These are phyloP conservation scores for Cylindrotheca closterium DNA, from an alignment of 108 stramenopile genomes.

Conservation along the genomic window DNA sequence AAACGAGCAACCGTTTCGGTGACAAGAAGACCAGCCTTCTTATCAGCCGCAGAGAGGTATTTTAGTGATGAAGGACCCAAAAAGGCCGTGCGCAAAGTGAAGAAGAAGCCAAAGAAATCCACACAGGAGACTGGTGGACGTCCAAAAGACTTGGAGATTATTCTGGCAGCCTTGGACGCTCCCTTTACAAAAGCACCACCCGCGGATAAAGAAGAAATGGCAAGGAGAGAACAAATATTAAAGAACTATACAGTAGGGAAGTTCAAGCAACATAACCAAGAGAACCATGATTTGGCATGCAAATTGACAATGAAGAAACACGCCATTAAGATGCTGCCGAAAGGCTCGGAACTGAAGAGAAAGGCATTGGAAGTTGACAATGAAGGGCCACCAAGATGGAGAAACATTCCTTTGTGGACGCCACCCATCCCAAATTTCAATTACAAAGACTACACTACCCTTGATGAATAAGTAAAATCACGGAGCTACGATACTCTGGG, in stretches of 20 bases:
- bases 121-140: conserved; percentile 3
- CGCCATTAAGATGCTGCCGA: conserved; percentile 76
- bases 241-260: conserved; percentile 78
- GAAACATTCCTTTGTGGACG: conserved; percentile 63
- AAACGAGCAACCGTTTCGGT: too few relatives aligned
- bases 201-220: conserved; percentile 46
- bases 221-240: conserved; percentile 54
- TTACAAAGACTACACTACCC: conserved; percentile 40
- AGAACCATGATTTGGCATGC: conserved; percentile 75
- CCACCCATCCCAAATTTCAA: conserved; percentile 79
- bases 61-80: conserved; percentile 26
- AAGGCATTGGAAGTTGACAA: conserved; percentile 55
- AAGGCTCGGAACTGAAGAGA: conserved; percentile 45
- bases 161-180: conserved; percentile 41
- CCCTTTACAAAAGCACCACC: conserved; percentile 30
- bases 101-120: conserved; percentile 15
- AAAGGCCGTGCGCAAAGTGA: conserved; percentile 14
- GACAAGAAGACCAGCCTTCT: too few relatives aligned
- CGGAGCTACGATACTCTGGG: too few relatives aligned
- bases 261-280: conserved; percentile 69
- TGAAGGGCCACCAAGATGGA: conserved; percentile 51
- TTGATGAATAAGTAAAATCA: conserved; percentile 54
- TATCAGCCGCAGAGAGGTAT: conserved; percentile 11
- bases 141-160: conserved; percentile 31
- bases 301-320: conserved; percentile 74